A percentile compares a stretch with the other conserved stretches of the same genome.
These are phyloP conservation scores for Melaleuca quinquenervia DNA, from an alignment of 345 rosid species.

Conservation along the genomic window DNA sequence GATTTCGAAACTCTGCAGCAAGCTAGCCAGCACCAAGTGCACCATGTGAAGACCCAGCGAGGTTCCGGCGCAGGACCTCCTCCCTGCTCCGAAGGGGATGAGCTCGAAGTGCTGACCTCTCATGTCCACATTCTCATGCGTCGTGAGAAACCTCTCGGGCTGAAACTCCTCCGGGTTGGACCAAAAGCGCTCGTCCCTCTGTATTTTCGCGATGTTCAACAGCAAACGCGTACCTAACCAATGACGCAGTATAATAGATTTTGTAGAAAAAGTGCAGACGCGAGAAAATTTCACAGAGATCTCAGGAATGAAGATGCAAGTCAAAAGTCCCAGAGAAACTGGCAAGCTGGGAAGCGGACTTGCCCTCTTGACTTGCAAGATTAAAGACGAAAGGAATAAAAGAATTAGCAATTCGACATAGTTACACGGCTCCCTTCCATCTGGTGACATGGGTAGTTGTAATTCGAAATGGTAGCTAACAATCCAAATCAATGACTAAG, in stretches of 20 bases:
- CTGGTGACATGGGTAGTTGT: not conserved
- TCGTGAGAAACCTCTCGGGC: slow-evolving; percentile 27
- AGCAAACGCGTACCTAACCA: slow-evolving; percentile 17
- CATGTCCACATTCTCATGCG: slow-evolving; percentile 3
- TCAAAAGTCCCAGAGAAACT: not conserved
- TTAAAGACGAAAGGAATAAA: no score
- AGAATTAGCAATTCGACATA: not conserved
- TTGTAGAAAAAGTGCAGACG: not conserved
- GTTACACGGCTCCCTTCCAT: not conserved
- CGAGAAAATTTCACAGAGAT: not conserved
- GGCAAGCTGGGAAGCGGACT: not conserved
- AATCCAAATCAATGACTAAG: no score
- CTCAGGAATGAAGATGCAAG: not conserved
- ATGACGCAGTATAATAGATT: not conserved
- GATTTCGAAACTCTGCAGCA: slow-evolving; percentile 25
- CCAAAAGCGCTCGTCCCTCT: slow-evolving; percentile 11
- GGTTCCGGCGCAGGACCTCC: slow-evolving; percentile 23
- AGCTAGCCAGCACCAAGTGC: slow-evolving; percentile 23
- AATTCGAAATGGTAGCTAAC: no score
- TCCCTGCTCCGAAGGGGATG: slow-evolving; percentile 21
- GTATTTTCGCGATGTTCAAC: slow-evolving; percentile 13
- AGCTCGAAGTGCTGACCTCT: slow-evolving; percentile 21
- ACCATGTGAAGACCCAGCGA: slow-evolving; percentile 17
- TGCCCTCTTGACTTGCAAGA: not conserved
- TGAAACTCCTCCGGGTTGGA: slow-evolving; percentile 6